These are phyloP conservation scores for Chrysochromulina parva DNA, from an alignment of 78 protist species.

Conservation along the genomic window DNA sequence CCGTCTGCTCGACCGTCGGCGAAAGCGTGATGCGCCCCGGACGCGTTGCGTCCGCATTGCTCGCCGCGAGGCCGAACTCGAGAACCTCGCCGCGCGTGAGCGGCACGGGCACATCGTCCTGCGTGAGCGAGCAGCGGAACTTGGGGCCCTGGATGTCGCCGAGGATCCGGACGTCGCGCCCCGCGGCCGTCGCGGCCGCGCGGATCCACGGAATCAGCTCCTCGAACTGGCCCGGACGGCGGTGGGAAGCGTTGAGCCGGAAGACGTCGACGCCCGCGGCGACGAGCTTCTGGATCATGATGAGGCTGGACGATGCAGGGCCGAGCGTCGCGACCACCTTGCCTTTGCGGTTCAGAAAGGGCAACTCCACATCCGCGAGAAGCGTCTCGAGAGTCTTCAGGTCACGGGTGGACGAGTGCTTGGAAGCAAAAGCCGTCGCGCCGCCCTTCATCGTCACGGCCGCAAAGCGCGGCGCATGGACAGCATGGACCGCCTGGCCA, in stretches of 20 bases:
- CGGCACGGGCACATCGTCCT: background rate
- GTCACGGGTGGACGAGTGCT: too few relatives aligned
- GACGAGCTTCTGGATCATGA: background rate
- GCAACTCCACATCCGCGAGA: background rate
- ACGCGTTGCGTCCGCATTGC: background rate
- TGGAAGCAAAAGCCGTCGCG: too few relatives aligned
- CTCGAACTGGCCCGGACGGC: conserved; percentile 16
- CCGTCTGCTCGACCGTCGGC: background rate
- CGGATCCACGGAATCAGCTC: background rate
- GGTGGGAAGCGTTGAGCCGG: conserved; percentile 53
- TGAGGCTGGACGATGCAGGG: background rate
- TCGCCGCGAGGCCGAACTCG: background rate
- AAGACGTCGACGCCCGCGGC: conserved; percentile 39
- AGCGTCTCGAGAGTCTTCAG: too few relatives aligned
- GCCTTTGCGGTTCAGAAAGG: background rate
- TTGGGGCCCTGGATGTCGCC: conserved; percentile 55
- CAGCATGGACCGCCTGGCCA: too few relatives aligned
- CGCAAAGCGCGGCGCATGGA: too few relatives aligned
- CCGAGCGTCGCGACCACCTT: conserved; percentile 49
- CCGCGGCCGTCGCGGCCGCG: background rate
- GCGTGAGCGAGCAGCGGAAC: background rate
- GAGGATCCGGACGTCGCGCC: background rate
- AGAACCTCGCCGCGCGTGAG: background rate
- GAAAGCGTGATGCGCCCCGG: conserved; percentile 10
- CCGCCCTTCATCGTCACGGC: too few relatives aligned